Conservation (phyloP, 1,284 basidiomycete species). For the Malassezia japonica region DNA sequence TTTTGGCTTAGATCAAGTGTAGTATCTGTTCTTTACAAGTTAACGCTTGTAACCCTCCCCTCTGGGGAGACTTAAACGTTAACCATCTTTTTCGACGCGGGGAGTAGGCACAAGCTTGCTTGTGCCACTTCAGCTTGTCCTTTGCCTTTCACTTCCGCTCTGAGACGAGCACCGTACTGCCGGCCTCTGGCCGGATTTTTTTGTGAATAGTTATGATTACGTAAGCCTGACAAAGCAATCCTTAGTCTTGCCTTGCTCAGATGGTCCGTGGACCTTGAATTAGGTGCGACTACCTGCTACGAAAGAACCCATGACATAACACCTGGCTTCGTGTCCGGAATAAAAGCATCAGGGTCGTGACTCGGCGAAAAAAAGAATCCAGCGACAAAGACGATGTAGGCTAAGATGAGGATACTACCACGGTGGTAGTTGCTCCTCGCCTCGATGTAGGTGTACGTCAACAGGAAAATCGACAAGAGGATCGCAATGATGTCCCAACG, state of each 20-base stretch:
- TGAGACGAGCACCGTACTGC: constrained; percentile 24
- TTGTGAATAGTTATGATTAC: constrained; percentile 3
- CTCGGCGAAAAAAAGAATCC: constrained; percentile 46
- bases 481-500: constrained; percentile 96
- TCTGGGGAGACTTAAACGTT: constrained; percentile 21
- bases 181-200: constrained; percentile 13
- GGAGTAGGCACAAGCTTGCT: constrained; percentile 20
- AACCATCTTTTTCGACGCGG: constrained; percentile 24
- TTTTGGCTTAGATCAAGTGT: constrained; percentile 38
- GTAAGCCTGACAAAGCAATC: constrained; percentile 9
- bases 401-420: constrained; percentile 43
- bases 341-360: constrained; percentile 2
- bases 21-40: constrained; percentile 34
- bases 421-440: constrained; percentile 79
- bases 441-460: constrained; percentile 99
- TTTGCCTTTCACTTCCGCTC: constrained; percentile 23
- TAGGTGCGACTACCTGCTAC: too few relatives aligned
- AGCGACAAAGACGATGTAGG: constrained; percentile 39
- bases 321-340: background rate
- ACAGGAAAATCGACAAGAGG: constrained; percentile 67
- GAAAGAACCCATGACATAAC: background rate
- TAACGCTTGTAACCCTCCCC: constrained; percentile 25
- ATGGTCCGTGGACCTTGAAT: too few relatives aligned
- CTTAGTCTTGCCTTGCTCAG: too few relatives aligned
- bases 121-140: constrained; percentile 21